Percentiles rank a stretch among this genome's conserved stretches.
Evolutionary conservation across 495 filamentous ascomycete genomes (phyloP).

Genomic region (Penicillium goetzii): DNA sequence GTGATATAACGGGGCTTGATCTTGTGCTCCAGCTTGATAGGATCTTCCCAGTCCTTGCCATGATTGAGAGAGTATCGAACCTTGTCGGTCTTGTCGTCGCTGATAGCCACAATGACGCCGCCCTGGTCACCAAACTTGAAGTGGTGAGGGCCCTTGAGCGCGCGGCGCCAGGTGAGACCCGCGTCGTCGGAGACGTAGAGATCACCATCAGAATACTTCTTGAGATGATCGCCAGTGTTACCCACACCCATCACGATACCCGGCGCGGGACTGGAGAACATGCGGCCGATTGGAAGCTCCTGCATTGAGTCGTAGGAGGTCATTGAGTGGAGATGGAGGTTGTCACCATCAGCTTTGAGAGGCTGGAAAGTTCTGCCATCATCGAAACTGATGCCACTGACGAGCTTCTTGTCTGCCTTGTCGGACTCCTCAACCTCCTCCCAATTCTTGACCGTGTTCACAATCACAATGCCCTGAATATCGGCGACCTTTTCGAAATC

Average conservation of each 20-base stretch:
- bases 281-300: conserved; percentile 70
- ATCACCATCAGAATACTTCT: conserved; percentile 66
- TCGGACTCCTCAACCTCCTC: conserved; percentile 65
- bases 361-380: conserved; percentile 79
- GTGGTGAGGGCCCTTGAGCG: conserved; percentile 79
- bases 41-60: conserved; percentile 72
- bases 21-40: conserved; percentile 61
- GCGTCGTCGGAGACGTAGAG: conserved; percentile 91
- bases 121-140: conserved; percentile 96
- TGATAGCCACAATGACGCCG: conserved; percentile 79
- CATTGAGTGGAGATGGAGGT: conserved; percentile 87
- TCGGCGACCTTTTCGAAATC: conserved; percentile 91
- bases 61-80: conserved; percentile 85
- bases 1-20: conserved; percentile 71
- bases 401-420: conserved; percentile 62
- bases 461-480: conserved; percentile 88
- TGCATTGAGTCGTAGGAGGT: conserved; percentile 56
- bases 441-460: conserved; percentile 88
- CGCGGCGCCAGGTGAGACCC: conserved; percentile 78
- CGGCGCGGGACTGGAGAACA: conserved; percentile 92
- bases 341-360: conserved; percentile 60
- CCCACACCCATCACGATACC: conserved; percentile 92
- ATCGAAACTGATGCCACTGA: conserved; percentile 87
- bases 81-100: conserved; percentile 66
- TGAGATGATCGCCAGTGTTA: conserved; percentile 76